Evolutionary conservation across 257 asterid genomes (phyloP), one percentile per base, ranked within the genome.

Genomic region (Jacaranda copaia): DNA sequence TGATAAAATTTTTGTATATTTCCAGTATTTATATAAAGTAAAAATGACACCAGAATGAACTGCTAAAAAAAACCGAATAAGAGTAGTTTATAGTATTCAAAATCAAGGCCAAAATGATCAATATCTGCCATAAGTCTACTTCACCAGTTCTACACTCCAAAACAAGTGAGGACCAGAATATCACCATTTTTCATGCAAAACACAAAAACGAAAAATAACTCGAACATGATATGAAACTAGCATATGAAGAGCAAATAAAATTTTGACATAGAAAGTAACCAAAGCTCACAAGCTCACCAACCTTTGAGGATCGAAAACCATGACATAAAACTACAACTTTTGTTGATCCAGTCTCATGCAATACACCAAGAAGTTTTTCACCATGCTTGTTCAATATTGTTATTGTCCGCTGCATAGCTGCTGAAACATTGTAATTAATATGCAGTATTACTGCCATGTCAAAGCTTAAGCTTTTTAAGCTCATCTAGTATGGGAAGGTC

Each of bases 331-430:
- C 68, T 48, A 77, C 88, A 59, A 87, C 61, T 15, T 81, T 73
- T 4, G 20, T 32, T 14, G 91, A 82, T 77, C 84, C 88, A 35
- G 84, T 77, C 39, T 87, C 91, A 35, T 87, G 91, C 49, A 87
- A 80, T 64, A 87, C 77, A 6, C 91, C 91, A 12, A 70, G 77
- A 68, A 85, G 89, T n/a, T 87, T 83, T 18, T 87, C 85, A 20
- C 86, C 89, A 7, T 78, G 77, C 69, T 85, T 85, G 84, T 85
- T 85, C 5, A 43, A 70, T 39, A 85, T 66, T 19, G 38, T 76
- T 46, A 87, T 62, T 67, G 72, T 87, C 81, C 79, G 83, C 78
- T 83, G 86, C 87, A 79, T 83, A 40, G 68, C 85, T 82, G 80
- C 81, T 39, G 71, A 36, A 58, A 59, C 67, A 72, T 52, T 15